Conservation (phyloP, 192 early-diverging fungal species). For the Linnemannia schmuckeri region DNA sequence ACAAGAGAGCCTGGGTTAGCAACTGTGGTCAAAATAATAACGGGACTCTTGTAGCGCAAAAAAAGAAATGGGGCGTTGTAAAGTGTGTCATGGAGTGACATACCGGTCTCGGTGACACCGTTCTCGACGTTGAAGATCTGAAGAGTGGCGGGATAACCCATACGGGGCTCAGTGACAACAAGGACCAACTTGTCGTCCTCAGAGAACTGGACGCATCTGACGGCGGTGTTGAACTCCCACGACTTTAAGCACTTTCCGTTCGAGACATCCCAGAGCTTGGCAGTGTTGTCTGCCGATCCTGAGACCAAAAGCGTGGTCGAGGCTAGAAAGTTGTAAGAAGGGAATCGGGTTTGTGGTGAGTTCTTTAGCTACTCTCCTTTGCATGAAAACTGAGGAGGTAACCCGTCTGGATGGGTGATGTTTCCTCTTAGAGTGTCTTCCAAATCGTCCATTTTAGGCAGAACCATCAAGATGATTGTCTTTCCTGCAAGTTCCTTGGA, state of each 20-base stretch:
- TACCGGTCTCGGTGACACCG: slow-evolving; percentile 70
- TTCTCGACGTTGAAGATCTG: slow-evolving; percentile 85
- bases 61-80: too few relatives aligned
- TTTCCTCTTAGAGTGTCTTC: too few relatives aligned
- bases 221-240: slow-evolving; percentile 92
- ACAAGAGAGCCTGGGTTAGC: slow-evolving; percentile 5
- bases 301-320: slow-evolving; percentile 83
- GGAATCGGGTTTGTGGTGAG: background rate
- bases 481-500: background rate
- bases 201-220: slow-evolving; percentile 91
- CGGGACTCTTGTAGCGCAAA: too few relatives aligned
- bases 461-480: too few relatives aligned
- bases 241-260: slow-evolving; percentile 92
- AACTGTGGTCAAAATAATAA: background rate
- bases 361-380: background rate
- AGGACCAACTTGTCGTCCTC: slow-evolving; percentile 90
- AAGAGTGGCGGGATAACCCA: slow-evolving; percentile 92
- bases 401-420: too few relatives aligned
- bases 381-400: too few relatives aligned
- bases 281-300: slow-evolving; percentile 92
- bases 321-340: slow-evolving; percentile 56
- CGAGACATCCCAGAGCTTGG: slow-evolving; percentile 92
- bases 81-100: background rate
- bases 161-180: slow-evolving; percentile 95
- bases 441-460: too few relatives aligned